phyloP scores from a whole-genome alignment of 768 basidiomycete species.

The Boletus edulis region DNA sequence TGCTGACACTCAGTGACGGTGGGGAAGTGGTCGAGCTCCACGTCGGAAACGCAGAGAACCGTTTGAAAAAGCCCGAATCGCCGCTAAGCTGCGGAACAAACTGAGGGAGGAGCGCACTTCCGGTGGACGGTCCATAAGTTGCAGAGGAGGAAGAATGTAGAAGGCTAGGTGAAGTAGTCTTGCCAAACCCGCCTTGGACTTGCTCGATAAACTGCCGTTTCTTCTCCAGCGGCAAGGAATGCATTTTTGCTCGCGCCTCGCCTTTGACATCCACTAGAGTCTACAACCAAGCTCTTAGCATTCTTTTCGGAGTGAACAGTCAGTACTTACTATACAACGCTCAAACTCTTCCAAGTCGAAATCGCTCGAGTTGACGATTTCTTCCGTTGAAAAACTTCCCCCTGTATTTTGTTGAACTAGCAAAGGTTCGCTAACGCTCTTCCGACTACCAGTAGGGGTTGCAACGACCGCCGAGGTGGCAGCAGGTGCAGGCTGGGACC shows the following conservation, averaged over 20 bases:
- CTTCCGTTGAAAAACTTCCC: constrained; percentile 25
- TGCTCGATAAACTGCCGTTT: constrained; percentile 68
- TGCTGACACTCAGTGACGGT: constrained; percentile 28
- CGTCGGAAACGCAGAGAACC: constrained; percentile 57
- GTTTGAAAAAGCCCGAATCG: constrained; percentile 61
- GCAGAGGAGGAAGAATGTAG: constrained; percentile 36
- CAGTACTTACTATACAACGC: constrained; percentile 59
- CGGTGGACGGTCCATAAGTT: constrained; percentile 60
- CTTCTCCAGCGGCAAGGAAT: constrained; percentile 55
- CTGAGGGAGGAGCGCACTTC: constrained; percentile 55
- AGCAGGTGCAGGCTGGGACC: constrained; percentile 50
- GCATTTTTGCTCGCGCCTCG: constrained; percentile 62
- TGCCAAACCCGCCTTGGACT: constrained; percentile 38
- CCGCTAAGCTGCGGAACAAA: constrained; percentile 77
- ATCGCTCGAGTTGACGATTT: constrained; percentile 32
- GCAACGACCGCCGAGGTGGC: constrained; percentile 30
- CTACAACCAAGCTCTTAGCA: constrained; percentile 37
- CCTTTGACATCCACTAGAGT: constrained; percentile 73
- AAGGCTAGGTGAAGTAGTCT: constrained; percentile 28
- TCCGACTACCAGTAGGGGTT: constrained; percentile 40
- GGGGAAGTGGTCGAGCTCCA: constrained; percentile 49
- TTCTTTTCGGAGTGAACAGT: background rate
- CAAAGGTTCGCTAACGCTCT: constrained; percentile 71
- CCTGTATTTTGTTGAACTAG: constrained; percentile 49
- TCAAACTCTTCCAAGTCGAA: constrained; percentile 54